Base-by-base conservation (phyloP, 2,329 filamentous ascomycete species). In the Fusarium citri region DNA sequence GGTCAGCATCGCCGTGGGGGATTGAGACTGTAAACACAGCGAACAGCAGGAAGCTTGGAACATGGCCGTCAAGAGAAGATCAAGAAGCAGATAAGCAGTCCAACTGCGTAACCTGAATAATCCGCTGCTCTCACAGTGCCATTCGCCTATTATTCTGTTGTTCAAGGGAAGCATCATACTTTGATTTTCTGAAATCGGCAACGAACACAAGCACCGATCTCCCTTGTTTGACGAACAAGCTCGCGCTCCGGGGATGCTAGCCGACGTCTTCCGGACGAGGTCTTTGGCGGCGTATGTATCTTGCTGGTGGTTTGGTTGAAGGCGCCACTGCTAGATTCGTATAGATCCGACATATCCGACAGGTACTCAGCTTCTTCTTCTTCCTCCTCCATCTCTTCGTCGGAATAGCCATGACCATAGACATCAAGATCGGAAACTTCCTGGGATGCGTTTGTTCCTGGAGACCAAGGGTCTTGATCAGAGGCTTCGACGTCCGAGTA, bases 171-270 rank as follows among this genome's bases (percentile, higher is more conserved):
- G 46, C 34, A 28, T 22, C 45, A 22, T 61, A 74, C 72, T 56
- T 71, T 71, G 46, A 60, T 62, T 64, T 72, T 74, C 31, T 73
- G 72, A 31, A 71, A 55, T n/a, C 64, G 59, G 25, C 72, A 74
- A 47, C 72, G 72, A 43, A 74, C 49, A 41, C 72, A 74, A 10
- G 67, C 69, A 20, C 37, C 40, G 15, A 56, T 37, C 22, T 57
- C 48, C 26, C 60, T 60, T 8, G 66, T 65, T 28, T 12, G 34
- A 3, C 30, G 54, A 8, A 62, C 31, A 25, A 40, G 14, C 23
- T 60, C 48, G 14, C 56, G 47, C 30, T 62, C 48, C 6, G 34
- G 12, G 26, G 30, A 14, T 14, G 45, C 51, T 18, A 71, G 40
- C 11, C 43, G 23, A 26, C 45, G 55, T 26, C 48, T 54, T 28